Evolutionary conservation across 192 early-diverging fungal genomes (phyloP).

Genomic region (Rhizophagus prolifer): DNA sequence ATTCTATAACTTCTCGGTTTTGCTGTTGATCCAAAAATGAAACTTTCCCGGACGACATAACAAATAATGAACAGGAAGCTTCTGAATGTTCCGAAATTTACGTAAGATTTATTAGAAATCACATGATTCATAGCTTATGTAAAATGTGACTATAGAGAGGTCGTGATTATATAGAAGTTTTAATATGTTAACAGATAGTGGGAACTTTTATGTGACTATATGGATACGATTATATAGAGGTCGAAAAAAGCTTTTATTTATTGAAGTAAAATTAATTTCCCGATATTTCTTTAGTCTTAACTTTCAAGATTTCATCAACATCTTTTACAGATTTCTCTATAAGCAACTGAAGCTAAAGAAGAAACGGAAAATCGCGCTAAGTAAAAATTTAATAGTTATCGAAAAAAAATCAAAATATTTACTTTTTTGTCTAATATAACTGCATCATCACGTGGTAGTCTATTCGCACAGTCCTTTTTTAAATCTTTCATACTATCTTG

Average conservation of each 20-base stretch:
- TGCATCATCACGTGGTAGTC: conserved; percentile 56
- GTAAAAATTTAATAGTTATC: background rate
- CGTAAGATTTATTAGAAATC: no score
- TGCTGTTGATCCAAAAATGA: conserved; percentile 9
- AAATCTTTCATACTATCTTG: conserved; percentile 75
- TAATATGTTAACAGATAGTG: no score
- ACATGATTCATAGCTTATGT: no score
- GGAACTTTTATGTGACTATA: no score
- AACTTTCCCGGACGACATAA: background rate
- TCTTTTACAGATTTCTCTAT: conserved; percentile 65
- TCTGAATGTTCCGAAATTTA: no score
- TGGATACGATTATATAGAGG: no score
- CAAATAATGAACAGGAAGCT: no score
- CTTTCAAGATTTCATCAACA: conserved; percentile 63
- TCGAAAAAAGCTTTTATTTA: no score
- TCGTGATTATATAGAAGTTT: no score
- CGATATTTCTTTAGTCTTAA: conserved; percentile 69
- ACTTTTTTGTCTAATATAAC: conserved; percentile 59
- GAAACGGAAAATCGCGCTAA: background rate
- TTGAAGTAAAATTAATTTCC: conserved; percentile 30
- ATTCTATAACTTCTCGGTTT: conserved; percentile 2
- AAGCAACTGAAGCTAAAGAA: conserved; percentile 51
- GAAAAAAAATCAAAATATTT: conserved; percentile 19
- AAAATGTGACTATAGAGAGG: no score
- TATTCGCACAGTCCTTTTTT: conserved; percentile 59